Percentiles rank a stretch among this genome's conserved stretches.
Conservation (phyloP, 2,329 filamentous ascomycete species). For the Zymoseptoria ardabiliae region DNA sequence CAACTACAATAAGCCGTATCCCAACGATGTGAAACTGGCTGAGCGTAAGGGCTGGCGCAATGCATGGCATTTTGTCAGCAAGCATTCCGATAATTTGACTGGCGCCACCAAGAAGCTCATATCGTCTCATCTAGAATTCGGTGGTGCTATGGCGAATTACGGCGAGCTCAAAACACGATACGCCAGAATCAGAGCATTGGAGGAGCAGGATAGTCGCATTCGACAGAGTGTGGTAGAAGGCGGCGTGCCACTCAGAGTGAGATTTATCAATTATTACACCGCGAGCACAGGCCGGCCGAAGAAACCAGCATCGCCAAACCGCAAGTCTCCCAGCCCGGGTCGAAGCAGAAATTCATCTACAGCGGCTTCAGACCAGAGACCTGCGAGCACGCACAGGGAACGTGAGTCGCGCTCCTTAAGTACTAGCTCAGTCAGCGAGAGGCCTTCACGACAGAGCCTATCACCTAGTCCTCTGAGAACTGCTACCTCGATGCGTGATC, state of each 20-base stretch:
- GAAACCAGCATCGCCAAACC: slow-evolving; percentile 41
- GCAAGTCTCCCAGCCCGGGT: slow-evolving; percentile 7
- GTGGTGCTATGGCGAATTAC: slow-evolving; percentile 71
- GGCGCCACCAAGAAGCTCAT: slow-evolving; percentile 66
- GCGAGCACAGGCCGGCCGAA: slow-evolving; percentile 67
- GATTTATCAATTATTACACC: slow-evolving; percentile 88
- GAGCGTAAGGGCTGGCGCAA: slow-evolving; percentile 62
- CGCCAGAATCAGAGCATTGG: slow-evolving; percentile 59
- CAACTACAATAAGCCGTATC: slow-evolving; percentile 67
- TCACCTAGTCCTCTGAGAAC: background rate
- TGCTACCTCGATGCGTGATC: background rate
- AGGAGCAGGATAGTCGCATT: slow-evolving; percentile 55
- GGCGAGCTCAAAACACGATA: slow-evolving; percentile 63
- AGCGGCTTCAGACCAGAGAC: background rate
- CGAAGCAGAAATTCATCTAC: slow-evolving; percentile 5
- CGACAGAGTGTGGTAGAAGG: slow-evolving; percentile 28
- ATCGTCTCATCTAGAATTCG: slow-evolving; percentile 76
- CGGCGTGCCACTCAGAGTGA: slow-evolving; percentile 46
- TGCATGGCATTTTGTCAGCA: slow-evolving; percentile 69
- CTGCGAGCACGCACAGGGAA: background rate
- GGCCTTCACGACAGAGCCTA: background rate
- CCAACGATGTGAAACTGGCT: slow-evolving; percentile 64
- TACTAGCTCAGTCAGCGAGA: background rate
- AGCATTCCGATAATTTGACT: slow-evolving; percentile 67
- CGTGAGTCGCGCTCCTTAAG: background rate